Conservation (phyloP, 306 rosid species). For the Cercis canadensis region DNA sequence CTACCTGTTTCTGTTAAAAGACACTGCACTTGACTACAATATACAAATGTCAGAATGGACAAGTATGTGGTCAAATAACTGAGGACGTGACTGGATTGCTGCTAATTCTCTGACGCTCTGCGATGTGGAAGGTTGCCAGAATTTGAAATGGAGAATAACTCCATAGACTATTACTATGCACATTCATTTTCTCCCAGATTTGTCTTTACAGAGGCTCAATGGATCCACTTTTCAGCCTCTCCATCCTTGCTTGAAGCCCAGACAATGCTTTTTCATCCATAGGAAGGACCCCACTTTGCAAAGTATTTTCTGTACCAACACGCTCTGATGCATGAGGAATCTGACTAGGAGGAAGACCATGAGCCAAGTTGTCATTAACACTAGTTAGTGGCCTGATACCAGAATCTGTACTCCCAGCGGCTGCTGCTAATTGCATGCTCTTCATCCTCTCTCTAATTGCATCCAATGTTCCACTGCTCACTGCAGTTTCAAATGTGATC, state of each 20-base stretch:
- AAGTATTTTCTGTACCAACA: slow-evolving; percentile 54
- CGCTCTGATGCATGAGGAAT: slow-evolving; percentile 62
- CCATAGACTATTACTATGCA: slow-evolving; percentile 35
- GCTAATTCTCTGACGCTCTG: slow-evolving; percentile 47
- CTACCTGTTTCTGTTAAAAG: slow-evolving; percentile 42
- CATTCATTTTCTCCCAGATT: slow-evolving; percentile 39
- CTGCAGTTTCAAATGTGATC: slow-evolving; percentile 52
- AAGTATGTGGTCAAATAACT: slow-evolving; percentile 33
- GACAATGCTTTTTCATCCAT: slow-evolving; percentile 95
- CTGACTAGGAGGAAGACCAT: slow-evolving; percentile 59
- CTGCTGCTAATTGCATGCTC: slow-evolving; percentile 90
- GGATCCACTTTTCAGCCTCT: slow-evolving; percentile 94
- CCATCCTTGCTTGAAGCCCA: slow-evolving; percentile 99
- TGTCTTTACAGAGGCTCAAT: slow-evolving; percentile 62
- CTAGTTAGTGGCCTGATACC: slow-evolving; percentile 63
- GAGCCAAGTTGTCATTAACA: slow-evolving; percentile 66
- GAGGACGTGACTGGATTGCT: slow-evolving; percentile 37
- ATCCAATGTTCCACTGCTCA: slow-evolving; percentile 89
- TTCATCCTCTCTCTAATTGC: slow-evolving; percentile 97
- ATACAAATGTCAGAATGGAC: slow-evolving; percentile 42
- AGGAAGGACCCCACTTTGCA: slow-evolving; percentile 81
- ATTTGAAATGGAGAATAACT: slow-evolving; percentile 33
- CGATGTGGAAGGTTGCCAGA: slow-evolving; percentile 32
- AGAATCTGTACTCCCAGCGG: slow-evolving; percentile 70
- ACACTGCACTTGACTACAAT: slow-evolving; percentile 43